Base-by-base conservation (phyloP, 306 rosid species). In the Cicer chorassanicum region DNA sequence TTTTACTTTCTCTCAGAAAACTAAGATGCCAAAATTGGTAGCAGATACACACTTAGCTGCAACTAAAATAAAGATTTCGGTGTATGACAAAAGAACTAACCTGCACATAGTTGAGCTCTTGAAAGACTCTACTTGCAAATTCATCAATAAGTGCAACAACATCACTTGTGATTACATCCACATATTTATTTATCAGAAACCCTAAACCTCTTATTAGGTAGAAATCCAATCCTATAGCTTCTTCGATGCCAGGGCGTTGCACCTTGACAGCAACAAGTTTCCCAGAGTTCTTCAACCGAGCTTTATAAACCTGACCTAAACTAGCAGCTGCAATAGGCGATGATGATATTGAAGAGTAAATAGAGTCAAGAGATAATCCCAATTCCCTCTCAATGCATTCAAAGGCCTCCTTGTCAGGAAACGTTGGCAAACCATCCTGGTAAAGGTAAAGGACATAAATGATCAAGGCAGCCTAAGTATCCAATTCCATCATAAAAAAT, bases 51-150 rank as follows among this genome's bases (percentile, higher is more conserved):
- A 54, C 55, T 19, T 41, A 6, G 45, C 74, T 19, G 63, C 63
- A 19, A 41, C 18, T 41, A 60, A 29, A 76, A 43, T 48, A 79
- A 29, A 59, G 53, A 54, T 40, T 76, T 70, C 42, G 65, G 24
- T 18, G 46, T 21, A 6, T 5, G 44, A 44, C 69, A 74, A 60
- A 60, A 86, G 72, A 72, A 84, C 81, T 73, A 74, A 91, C 98
- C 97, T 93, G 98, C 69, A 93, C 98, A 82, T 91, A 93, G 86
- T 93, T 93, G 70, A 93, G 98, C 84, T 93, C 98, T 77, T 93
- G 97, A 82, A 88, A 93, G 62, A 93, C 98, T 86, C 97, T 87
- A 65, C 84, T 70, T 2, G 97, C 98, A 78, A 93, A 93, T 86
- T 93, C 98, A 44, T 93, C 98, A 57, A 91, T 78, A 70, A 91